Conservation (phyloP, 805 yeast species). For the Novakomyces olei region DNA sequence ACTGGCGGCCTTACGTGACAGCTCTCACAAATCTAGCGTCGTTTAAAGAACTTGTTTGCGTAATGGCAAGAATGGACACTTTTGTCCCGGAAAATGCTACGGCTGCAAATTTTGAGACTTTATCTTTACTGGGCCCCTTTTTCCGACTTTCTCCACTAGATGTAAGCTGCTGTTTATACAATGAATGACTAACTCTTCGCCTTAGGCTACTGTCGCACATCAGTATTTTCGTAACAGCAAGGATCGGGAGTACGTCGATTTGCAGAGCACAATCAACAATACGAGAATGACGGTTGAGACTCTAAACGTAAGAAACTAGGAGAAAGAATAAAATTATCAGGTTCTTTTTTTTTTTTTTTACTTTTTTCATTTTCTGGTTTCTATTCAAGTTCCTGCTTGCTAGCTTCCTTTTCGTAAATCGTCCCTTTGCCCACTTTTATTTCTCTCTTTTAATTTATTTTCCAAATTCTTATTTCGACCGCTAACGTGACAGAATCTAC, state of each 20-base stretch:
- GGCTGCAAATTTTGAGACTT: conserved; percentile 33
- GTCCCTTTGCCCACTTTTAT: no score
- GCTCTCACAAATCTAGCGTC: conserved; percentile 32
- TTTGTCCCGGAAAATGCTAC: conserved; percentile 25
- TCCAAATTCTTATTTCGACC: no score
- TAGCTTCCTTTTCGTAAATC: conserved; percentile 19
- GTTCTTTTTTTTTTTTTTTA: not conserved
- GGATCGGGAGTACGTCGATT: conserved; percentile 21
- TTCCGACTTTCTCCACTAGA: conserved; percentile 54
- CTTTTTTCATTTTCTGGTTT: not conserved
- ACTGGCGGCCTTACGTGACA: conserved; percentile 18
- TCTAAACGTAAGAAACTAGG: no score
- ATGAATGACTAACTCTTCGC: not conserved
- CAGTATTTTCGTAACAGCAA: conserved; percentile 11
- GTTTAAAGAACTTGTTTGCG: conserved; percentile 38
- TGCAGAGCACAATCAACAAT: conserved; percentile 32
- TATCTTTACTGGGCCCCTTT: conserved; percentile 56
- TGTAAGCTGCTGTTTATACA: no score
- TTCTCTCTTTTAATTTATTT: conserved; percentile 5
- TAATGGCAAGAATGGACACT: conserved; percentile 34
- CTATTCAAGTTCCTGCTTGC: no score
- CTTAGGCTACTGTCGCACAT: not conserved
- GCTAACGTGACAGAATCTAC: conserved; percentile 24
- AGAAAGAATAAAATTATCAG: no score
- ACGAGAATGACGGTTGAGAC: conserved; percentile 44